Evolutionary conservation across 176 grass and related monocot genomes (phyloP), one percentile per base, ranked within the genome.

Genomic region (Zizania latifolia): DNA sequence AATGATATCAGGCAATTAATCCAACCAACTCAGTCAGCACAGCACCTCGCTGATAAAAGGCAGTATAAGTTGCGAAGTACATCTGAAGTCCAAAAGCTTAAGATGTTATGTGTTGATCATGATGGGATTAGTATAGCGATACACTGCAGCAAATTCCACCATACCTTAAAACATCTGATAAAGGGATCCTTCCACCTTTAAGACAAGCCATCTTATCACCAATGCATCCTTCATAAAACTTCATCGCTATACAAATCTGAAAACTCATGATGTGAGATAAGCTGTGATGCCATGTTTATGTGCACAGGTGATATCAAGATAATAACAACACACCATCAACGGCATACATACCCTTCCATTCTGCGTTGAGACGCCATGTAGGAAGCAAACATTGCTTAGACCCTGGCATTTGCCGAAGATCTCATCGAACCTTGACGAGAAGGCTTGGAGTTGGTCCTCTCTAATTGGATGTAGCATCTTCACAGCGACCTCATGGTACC

Each of bases 211-310:
- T 88, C 84, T 86, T 94, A 65, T 99, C 91, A 36, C 95, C 95
- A 2, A 99, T 5, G n/a, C 89, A 99, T 73, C 95, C 95, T 70
- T 99, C 95, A 16, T 99, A 94, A 81, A 92, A 99, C 81, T 92
- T 99, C 91, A 99, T 99, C 0, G 83, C 88, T 59, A 99, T 88
- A 58, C 91, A 94, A 58, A 99, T 78, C 95, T 99, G 83, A 65
- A 90, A 91, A 62, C 4, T 46, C 57, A 85, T 41, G 23, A 68
- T 65, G 69, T 37, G 62, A 78, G 62, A 74, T 3, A 27, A 78
- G 43, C 34, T 33, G 68, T 8, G 0, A 12, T 2, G 8, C 26
- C 46, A 44, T 28, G 8, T 51, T 61, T 19, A 39, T 22, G 12
- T 14, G 10, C 38, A 35, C 13, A 33, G 8, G n/a, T 51, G 32